Conservation (phyloP, 768 basidiomycete genomes). For the Antrodiella citrinella region DNA sequence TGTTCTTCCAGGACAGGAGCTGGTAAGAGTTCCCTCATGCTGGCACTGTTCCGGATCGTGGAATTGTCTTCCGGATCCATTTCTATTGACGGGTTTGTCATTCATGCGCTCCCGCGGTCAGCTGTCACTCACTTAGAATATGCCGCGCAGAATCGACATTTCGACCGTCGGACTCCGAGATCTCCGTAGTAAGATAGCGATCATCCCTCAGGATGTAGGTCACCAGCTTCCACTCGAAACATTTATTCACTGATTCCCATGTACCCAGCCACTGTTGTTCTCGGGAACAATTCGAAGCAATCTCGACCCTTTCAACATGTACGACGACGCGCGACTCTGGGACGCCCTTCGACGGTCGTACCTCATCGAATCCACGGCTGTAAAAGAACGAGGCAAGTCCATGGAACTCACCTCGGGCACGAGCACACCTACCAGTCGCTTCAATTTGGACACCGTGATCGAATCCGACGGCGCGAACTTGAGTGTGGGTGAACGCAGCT, state of each 20-base stretch:
- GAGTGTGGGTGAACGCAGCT: slow-evolving; percentile 37
- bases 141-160: slow-evolving; percentile 47
- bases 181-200: slow-evolving; percentile 49
- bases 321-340: slow-evolving; percentile 59
- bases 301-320: slow-evolving; percentile 49
- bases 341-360: slow-evolving; percentile 65
- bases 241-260: slow-evolving; percentile 14
- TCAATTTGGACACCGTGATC: slow-evolving; percentile 42
- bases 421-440: slow-evolving; percentile 24
- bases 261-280: slow-evolving; percentile 43
- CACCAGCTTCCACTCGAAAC: background rate
- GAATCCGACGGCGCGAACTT: slow-evolving; percentile 49
- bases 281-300: slow-evolving; percentile 50
- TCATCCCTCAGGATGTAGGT: slow-evolving; percentile 63
- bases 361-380: slow-evolving; percentile 28
- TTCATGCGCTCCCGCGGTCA: background rate
- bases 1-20: slow-evolving; percentile 36
- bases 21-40: slow-evolving; percentile 55
- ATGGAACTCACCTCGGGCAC: slow-evolving; percentile 4
- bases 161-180: slow-evolving; percentile 59
- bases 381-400: slow-evolving; percentile 13
- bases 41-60: slow-evolving; percentile 60
- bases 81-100: slow-evolving; percentile 48
- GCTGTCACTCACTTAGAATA: background rate
- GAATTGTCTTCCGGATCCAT: slow-evolving; percentile 57